Percentiles rank a stretch among this genome's conserved stretches.
phyloP scores from a whole-genome alignment of 2,329 filamentous ascomycete species.

The Nemania bipapillata region DNA sequence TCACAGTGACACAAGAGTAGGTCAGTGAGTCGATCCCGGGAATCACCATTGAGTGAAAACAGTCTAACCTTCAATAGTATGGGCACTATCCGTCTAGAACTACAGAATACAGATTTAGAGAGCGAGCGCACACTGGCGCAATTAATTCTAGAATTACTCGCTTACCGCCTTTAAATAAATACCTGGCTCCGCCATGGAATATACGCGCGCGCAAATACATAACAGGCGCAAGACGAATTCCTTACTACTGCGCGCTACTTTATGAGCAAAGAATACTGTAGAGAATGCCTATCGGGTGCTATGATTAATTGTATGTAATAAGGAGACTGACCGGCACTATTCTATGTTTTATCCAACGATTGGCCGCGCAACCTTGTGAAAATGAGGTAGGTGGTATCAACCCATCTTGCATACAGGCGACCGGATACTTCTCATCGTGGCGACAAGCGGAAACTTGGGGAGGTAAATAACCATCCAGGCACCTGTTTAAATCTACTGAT shows the following conservation, averaged over 20 bases:
- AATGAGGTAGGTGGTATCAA: slow-evolving; percentile 34
- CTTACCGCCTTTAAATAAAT: background rate
- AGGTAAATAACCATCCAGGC: background rate
- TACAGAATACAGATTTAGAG: background rate
- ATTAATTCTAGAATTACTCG: slow-evolving; percentile 10
- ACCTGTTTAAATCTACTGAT: no score
- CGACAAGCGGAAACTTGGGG: slow-evolving; percentile 42
- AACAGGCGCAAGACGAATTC: background rate
- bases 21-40: slow-evolving; percentile 13
- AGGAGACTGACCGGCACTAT: slow-evolving; percentile 25
- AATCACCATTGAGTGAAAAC: slow-evolving; percentile 18
- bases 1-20: slow-evolving; percentile 16
- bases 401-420: slow-evolving; percentile 33
- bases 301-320: slow-evolving; percentile 7
- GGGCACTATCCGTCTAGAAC: slow-evolving; percentile 18
- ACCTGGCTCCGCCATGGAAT: background rate
- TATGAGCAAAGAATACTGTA: slow-evolving; percentile 12
- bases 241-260: slow-evolving; percentile 7
- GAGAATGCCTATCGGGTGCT: slow-evolving; percentile 1
- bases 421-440: slow-evolving; percentile 40
- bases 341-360: slow-evolving; percentile 34
- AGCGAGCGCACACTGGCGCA: slow-evolving; percentile 2
- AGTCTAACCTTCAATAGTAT: background rate
- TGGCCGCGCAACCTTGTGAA: slow-evolving; percentile 38
- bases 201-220: slow-evolving; percentile 23